Evolutionary conservation across 768 basidiomycete genomes (phyloP).

Genomic region (Russula foetens): DNA sequence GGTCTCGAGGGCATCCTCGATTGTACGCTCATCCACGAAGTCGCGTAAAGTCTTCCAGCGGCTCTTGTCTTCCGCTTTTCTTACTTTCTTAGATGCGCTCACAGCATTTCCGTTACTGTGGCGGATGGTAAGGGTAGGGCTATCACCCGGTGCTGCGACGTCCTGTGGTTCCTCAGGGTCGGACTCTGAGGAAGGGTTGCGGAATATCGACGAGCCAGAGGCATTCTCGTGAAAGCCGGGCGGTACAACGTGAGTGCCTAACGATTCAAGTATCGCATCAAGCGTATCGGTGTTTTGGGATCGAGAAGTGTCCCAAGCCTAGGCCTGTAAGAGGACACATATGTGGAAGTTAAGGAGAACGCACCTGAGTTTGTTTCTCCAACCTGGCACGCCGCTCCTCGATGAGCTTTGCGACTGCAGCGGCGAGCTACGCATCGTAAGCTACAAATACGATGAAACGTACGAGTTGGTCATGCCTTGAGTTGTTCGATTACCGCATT

Average conservation of each 20-base stretch:
- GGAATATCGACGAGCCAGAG: constrained; percentile 68
- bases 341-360: neutral
- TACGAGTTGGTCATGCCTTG: constrained; percentile 40
- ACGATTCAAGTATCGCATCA: constrained; percentile 62
- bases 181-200: constrained; percentile 54
- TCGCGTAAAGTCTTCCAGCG: constrained; percentile 79
- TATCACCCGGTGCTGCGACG: constrained; percentile 25
- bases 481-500: constrained; percentile 71
- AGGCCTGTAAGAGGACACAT: neutral
- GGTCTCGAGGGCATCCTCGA: constrained; percentile 66
- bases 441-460: neutral
- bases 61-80: constrained; percentile 35
- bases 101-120: constrained; percentile 16
- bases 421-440: constrained; percentile 46
- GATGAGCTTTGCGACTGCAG: constrained; percentile 63
- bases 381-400: constrained; percentile 60
- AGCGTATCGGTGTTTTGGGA: constrained; percentile 51
- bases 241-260: constrained; percentile 66
- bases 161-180: constrained; percentile 23
- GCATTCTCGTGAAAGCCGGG: constrained; percentile 65
- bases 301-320: constrained; percentile 72
- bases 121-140: constrained; percentile 37
- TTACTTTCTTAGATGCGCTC: constrained; percentile 12
- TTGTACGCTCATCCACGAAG: constrained; percentile 76
- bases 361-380: constrained; percentile 53